phyloP scores from a whole-genome alignment of 176 grass and related monocot species.

The Puccinellia tenuiflora region DNA sequence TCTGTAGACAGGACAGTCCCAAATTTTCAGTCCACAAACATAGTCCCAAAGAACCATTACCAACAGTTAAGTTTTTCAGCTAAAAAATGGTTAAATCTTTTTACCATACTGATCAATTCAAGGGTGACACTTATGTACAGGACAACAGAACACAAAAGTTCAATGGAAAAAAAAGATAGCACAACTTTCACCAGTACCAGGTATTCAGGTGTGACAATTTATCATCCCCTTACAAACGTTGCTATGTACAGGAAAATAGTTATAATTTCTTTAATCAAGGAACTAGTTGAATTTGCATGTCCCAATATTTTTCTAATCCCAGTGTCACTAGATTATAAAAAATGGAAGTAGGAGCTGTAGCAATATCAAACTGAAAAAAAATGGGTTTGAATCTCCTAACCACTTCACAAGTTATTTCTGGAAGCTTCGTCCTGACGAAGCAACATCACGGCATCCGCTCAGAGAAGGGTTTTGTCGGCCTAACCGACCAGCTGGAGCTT shows the following conservation, averaged over 20 bases:
- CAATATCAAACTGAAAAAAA: slow-evolving; percentile 30
- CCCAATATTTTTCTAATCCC: not conserved
- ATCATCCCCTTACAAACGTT: not conserved
- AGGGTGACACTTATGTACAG: slow-evolving; percentile 1
- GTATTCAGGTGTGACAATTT: not conserved
- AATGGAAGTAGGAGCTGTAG: not conserved
- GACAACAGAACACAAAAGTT: not conserved
- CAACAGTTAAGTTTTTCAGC: not conserved
- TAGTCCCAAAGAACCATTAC: not conserved
- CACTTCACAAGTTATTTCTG: not conserved
- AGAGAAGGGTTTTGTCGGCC: slow-evolving; percentile 33
- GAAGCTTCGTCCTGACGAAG: not conserved
- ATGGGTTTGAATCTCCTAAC: not conserved
- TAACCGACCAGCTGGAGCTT: not conserved
- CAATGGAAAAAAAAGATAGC: not conserved
- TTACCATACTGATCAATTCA: not conserved
- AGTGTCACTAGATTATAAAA: not conserved
- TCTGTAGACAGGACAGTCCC: too few species aligned
- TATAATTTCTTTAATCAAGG: not conserved
- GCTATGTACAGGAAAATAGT: slow-evolving; percentile 14
- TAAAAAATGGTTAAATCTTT: too few species aligned
- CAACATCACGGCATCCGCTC: not conserved
- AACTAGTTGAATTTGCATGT: not conserved
- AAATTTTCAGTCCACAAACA: too few species aligned
- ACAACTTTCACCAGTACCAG: not conserved